A percentile compares a stretch with the other conserved stretches of the same genome.
These are phyloP conservation scores for Mycena citricolor DNA, from an alignment of 1,284 basidiomycete genomes.

Conservation along the genomic window DNA sequence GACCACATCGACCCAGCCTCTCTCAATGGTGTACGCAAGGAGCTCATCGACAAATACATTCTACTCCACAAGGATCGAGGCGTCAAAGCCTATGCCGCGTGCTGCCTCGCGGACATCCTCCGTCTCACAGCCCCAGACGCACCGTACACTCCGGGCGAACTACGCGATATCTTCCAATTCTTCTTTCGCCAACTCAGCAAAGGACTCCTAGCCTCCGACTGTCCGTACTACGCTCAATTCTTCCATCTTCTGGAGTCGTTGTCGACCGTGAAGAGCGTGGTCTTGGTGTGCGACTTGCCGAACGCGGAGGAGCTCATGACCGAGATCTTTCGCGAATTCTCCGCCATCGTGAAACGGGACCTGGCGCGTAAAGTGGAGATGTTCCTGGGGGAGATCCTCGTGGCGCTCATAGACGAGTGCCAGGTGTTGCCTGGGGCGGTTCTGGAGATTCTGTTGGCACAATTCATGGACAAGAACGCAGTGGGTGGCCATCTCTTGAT, in stretches of 20 bases:
- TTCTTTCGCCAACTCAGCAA: constrained; percentile 82
- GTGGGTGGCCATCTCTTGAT: constrained; percentile 41
- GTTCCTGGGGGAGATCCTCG: constrained; percentile 86
- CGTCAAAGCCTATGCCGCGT: constrained; percentile 91
- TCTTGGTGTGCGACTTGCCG: constrained; percentile 89
- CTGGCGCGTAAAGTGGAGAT: constrained; percentile 89
- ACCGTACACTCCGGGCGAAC: constrained; percentile 86
- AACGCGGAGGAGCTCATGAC: constrained; percentile 84
- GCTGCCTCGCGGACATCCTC: constrained; percentile 93
- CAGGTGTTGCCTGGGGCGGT: constrained; percentile 74
- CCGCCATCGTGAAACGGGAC: constrained; percentile 77
- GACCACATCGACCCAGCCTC: constrained; percentile 78
- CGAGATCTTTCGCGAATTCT: constrained; percentile 83
- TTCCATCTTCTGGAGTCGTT: constrained; percentile 91
- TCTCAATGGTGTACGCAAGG: constrained; percentile 69
- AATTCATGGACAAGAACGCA: constrained; percentile 79
- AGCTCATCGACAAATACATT: constrained; percentile 79
- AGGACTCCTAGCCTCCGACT: constrained; percentile 71
- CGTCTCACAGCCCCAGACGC: constrained; percentile 95
- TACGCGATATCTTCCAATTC: constrained; percentile 94
- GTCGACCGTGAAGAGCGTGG: constrained; percentile 92
- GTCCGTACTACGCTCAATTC: constrained; percentile 85
- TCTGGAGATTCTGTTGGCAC: constrained; percentile 79
- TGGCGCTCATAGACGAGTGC: constrained; percentile 88
- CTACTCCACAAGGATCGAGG: constrained; percentile 93